Percentiles rank a stretch among this genome's conserved stretches.
Evolutionary conservation across 1,139 yeast genomes (phyloP).

Genomic region (Saccharomyces hybrid): DNA sequence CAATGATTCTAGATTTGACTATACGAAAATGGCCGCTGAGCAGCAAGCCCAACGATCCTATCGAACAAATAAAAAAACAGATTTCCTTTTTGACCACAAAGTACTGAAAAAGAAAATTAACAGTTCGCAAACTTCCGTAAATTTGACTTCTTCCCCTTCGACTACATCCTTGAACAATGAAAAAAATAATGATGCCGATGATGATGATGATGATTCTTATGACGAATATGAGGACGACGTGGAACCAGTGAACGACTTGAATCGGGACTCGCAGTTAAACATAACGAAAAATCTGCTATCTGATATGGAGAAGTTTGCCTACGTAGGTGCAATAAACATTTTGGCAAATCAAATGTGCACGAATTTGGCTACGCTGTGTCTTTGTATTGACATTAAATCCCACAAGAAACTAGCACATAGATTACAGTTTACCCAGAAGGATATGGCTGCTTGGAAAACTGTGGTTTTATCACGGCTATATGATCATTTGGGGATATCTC

Average conservation of each 20-base stretch:
- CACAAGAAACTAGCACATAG: constrained; percentile 46
- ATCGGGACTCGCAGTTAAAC: constrained; percentile 57
- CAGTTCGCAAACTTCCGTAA: constrained; percentile 14
- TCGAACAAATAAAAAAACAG: constrained; percentile 72
- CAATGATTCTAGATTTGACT: constrained; percentile 45
- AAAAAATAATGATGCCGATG: constrained; percentile 15
- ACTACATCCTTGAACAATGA: constrained; percentile 16
- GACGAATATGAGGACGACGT: constrained; percentile 37
- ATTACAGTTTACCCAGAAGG: constrained; percentile 64
- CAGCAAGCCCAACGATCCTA: constrained; percentile 75
- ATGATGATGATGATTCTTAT: constrained; percentile 28
- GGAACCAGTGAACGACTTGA: constrained; percentile 33
- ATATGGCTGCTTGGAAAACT: constrained; percentile 81
- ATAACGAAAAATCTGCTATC: constrained; percentile 75
- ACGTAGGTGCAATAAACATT: constrained; percentile 75
- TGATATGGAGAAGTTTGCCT: constrained; percentile 85
- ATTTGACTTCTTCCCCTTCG: constrained; percentile 4
- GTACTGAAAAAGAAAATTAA: constrained; percentile 11
- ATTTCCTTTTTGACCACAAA: constrained; percentile 55
- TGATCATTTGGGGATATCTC: constrained; percentile 66
- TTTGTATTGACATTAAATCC: constrained; percentile 40
- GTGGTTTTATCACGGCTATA: constrained; percentile 64
- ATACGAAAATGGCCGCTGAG: constrained; percentile 84
- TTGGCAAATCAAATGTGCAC: constrained; percentile 77
- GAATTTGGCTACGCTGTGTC: constrained; percentile 54